phyloP scores from a whole-genome alignment of 768 basidiomycete species.

The Dentipellis sp. region DNA sequence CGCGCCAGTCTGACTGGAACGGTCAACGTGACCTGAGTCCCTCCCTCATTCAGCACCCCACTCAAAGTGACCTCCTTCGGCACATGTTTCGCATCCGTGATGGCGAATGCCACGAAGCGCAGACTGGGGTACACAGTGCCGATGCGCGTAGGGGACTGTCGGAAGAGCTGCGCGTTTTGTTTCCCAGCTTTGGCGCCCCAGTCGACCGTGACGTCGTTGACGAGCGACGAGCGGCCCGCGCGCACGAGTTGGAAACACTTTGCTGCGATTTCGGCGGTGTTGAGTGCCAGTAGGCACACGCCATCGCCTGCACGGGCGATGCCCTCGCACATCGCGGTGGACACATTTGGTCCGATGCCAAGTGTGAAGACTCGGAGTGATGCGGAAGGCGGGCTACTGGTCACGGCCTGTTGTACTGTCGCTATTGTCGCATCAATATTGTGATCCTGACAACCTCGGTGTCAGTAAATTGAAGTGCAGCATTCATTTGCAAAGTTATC shows the following conservation, averaged over 20 bases:
- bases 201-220: conserved; percentile 38
- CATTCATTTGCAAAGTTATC: neutral
- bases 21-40: conserved; percentile 9
- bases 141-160: conserved; percentile 24
- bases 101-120: conserved; percentile 26
- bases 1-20: conserved; percentile 20
- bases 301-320: conserved; percentile 51
- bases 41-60: conserved; percentile 20
- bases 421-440: neutral
- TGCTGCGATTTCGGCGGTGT: conserved; percentile 34
- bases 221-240: conserved; percentile 38
- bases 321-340: conserved; percentile 40
- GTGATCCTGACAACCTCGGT: neutral
- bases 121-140: conserved; percentile 24
- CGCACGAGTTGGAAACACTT: conserved; percentile 43
- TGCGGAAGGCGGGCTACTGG: conserved; percentile 18
- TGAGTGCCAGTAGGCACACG: conserved; percentile 34
- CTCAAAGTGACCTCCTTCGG: conserved; percentile 22
- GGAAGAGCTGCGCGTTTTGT: conserved; percentile 15
- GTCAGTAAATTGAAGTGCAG: neutral
- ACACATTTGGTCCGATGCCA: conserved; percentile 44
- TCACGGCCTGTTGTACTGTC: conserved; percentile 17
- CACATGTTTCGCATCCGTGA: conserved; percentile 15
- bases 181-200: conserved; percentile 25
- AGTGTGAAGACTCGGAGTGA: conserved; percentile 46